A percentile compares a stretch with the other conserved stretches of the same genome.
phyloP scores from a whole-genome alignment of 768 basidiomycete species.

The Panaeolus cyanescens region DNA sequence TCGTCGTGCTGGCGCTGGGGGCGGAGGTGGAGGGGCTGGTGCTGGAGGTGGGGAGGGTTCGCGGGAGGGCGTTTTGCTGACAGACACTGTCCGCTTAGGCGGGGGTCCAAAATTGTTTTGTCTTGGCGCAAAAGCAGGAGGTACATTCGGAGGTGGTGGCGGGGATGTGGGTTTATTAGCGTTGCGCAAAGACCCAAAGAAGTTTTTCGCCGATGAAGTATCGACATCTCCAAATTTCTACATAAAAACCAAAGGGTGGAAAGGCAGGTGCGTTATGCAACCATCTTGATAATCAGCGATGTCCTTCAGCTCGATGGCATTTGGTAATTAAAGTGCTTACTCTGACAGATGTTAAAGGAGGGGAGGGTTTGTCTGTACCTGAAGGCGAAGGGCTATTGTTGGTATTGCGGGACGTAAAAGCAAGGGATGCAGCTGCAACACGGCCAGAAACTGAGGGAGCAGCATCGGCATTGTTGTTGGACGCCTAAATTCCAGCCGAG shows the following conservation, averaged over 20 bases:
- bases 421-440: constrained; percentile 52
- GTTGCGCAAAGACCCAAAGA: constrained; percentile 48
- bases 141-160: constrained; percentile 31
- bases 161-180: constrained; percentile 35
- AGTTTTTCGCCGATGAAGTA: constrained; percentile 48
- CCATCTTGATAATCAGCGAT: neutral
- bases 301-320: constrained; percentile 3
- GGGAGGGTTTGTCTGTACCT: constrained; percentile 29
- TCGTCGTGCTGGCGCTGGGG: constrained; percentile 30
- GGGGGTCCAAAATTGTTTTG: constrained; percentile 55
- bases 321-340: constrained; percentile 18
- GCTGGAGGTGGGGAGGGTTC: constrained; percentile 22
- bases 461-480: constrained; percentile 19
- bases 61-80: constrained; percentile 21
- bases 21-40: constrained; percentile 29
- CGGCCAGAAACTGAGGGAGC: constrained; percentile 45
- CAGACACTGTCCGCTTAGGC: constrained; percentile 36
- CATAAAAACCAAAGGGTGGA: neutral
- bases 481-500: constrained; percentile 5
- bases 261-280: neutral
- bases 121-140: constrained; percentile 43
- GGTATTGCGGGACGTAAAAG: neutral
- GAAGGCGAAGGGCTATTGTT: constrained; percentile 21
- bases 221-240: constrained; percentile 69
- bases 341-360: constrained; percentile 25